Base-by-base conservation (phyloP, 257 asterid genomes). In the Apocynum venetum region DNA sequence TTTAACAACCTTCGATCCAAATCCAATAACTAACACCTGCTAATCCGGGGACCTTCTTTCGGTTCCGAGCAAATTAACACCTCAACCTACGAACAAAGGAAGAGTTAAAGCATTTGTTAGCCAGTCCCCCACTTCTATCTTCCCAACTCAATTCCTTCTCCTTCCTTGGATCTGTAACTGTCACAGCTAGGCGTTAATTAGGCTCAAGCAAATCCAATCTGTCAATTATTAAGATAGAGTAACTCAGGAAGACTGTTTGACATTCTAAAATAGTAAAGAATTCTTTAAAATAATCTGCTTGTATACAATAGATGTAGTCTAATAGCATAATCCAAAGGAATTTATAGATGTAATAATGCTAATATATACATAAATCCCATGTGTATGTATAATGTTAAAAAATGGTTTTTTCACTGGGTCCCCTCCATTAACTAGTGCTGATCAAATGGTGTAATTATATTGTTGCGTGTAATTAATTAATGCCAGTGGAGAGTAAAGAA, bases 231-330 rank as follows among this genome's bases (percentile, higher is more conserved):
- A 44, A 59, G 41, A 52, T 68, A 70, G 25, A 65, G 6, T 72
- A 72, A 41, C 38, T 59, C 67, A 6, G 15, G 9, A 67, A 36
- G 13, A 25, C 53, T n/a, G 25, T 7, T 61, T 7, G 47, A 57
- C 80, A 78, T 79, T 60, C 85, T 67, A 79, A 52, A 73, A 61
- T 78, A 43, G 4, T 74, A 77, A 63, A 63, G 10, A 25, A 74
- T 4, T 25, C 53, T 57, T 65, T 36, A 25, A 68, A 64, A 51
- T 59, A 76, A 59, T 77, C 36, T 31, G 19, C 36, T 8, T 9
- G 3, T 5, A 40, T 7, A 63, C 17, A 9, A 2, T 8, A 25
- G 10, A 49, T 60, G 48, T 46, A 11, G 8, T 31, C 44, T 40
- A 31, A 77, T 14, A 15, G 47, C 75, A 53, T 25, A 43, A 56